Evolutionary conservation across 179 eudicot genomes (phyloP).

Genomic region (Nepenthes alata): DNA sequence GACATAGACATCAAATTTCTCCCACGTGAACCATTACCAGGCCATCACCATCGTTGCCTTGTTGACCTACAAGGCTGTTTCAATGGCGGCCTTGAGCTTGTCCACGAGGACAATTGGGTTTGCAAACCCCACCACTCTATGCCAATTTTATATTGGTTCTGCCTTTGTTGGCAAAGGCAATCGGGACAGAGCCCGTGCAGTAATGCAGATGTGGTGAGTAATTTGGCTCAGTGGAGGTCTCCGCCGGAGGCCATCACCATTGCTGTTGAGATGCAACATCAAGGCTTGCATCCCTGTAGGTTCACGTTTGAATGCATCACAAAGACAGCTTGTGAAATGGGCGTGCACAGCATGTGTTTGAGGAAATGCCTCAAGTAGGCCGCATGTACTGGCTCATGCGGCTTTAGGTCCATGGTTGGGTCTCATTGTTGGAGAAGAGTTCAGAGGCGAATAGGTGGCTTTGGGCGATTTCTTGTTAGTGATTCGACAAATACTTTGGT

Average conservation of each 20-base stretch:
- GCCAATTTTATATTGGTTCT: slow-evolving; percentile 62
- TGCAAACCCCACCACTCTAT: slow-evolving; percentile 43
- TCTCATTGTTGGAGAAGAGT: slow-evolving; percentile 46
- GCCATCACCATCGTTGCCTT: slow-evolving; percentile 70
- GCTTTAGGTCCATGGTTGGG: slow-evolving; percentile 50
- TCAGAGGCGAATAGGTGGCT: slow-evolving; percentile 63
- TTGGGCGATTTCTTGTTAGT: slow-evolving; percentile 42
- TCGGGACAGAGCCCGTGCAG: slow-evolving; percentile 56
- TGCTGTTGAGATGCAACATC: slow-evolving; percentile 76
- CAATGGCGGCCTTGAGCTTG: slow-evolving; percentile 67
- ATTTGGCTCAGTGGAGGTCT: slow-evolving; percentile 63
- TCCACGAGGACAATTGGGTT: slow-evolving; percentile 65
- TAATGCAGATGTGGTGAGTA: slow-evolving; percentile 53
- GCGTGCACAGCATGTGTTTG: slow-evolving; percentile 68
- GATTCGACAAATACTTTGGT: slow-evolving; percentile 61
- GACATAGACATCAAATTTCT: slow-evolving; percentile 26
- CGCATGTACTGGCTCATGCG: slow-evolving; percentile 36
- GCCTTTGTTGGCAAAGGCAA: slow-evolving; percentile 51
- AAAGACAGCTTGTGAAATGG: slow-evolving; percentile 34
- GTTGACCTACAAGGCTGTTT: slow-evolving; percentile 54
- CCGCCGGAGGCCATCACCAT: slow-evolving; percentile 62
- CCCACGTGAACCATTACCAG: slow-evolving; percentile 33
- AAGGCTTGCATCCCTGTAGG: slow-evolving; percentile 40
- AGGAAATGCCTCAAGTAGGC: slow-evolving; percentile 61
- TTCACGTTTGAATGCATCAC: slow-evolving; percentile 36